A percentile compares a stretch with the other conserved stretches of the same genome.
phyloP scores from a whole-genome alignment of 805 yeast genomes.

The Helenozyma rhizophorensis region DNA sequence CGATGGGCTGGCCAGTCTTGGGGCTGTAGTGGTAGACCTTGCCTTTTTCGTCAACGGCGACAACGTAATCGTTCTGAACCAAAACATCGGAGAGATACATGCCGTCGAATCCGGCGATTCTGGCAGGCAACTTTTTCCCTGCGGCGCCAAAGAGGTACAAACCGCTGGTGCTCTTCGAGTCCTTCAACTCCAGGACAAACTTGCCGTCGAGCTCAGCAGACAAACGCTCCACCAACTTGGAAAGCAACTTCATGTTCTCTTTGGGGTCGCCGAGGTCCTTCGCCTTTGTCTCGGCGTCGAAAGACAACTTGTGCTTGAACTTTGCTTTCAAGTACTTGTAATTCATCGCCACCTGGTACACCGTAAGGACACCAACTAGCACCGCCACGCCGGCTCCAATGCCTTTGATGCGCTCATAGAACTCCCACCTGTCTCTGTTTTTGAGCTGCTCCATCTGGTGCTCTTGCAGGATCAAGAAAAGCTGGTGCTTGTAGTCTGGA shows the following conservation, averaged over 20 bases:
- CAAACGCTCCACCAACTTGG: constrained; percentile 24
- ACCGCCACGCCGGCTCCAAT: constrained; percentile 38
- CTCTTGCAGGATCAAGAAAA: constrained; percentile 25
- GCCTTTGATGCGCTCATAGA: constrained; percentile 42
- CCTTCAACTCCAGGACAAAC: constrained; percentile 16
- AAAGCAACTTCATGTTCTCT: constrained; percentile 23
- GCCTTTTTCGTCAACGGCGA: constrained; percentile 66
- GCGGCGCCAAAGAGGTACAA: constrained; percentile 33
- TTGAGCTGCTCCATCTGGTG: constrained; percentile 22
- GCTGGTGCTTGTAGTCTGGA: constrained; percentile 34
- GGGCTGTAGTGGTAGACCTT: constrained; percentile 71
- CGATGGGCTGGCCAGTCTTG: constrained; percentile 27
- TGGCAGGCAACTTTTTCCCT: constrained; percentile 46
- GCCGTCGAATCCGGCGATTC: constrained; percentile 63
- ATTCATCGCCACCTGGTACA: constrained; percentile 40
- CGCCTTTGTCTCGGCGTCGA: constrained; percentile 36
- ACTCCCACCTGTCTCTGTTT: constrained; percentile 30
- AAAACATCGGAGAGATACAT: constrained; percentile 53
- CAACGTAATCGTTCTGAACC: constrained; percentile 43
- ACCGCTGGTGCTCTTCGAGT: constrained; percentile 26
- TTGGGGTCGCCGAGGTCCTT: constrained; percentile 27
- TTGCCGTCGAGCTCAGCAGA: constrained; percentile 18
- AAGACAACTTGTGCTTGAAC: constrained; percentile 28
- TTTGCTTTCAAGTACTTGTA: constrained; percentile 36
- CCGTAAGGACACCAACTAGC: constrained; percentile 36